These are phyloP conservation scores for Macroventuria anomochaeta DNA, from an alignment of 2,329 filamentous ascomycete genomes.

Conservation along the genomic window DNA sequence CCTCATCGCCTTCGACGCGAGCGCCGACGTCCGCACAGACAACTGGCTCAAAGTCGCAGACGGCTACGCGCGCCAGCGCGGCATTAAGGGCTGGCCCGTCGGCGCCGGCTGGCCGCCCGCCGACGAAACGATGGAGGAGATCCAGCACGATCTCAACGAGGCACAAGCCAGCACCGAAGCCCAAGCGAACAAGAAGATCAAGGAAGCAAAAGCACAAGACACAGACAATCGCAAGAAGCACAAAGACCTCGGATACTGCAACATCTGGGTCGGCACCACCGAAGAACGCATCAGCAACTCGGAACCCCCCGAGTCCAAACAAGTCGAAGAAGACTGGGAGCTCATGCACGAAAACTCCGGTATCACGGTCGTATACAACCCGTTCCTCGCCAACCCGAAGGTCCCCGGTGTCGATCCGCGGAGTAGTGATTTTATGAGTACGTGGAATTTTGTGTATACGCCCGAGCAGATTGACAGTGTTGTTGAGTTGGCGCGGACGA, in stretches of 20 bases:
- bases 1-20: slow-evolving; percentile 91
- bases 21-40: slow-evolving; percentile 88
- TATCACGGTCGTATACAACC: slow-evolving; percentile 88
- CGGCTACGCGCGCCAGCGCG: slow-evolving; percentile 87
- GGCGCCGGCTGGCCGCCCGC: slow-evolving; percentile 89
- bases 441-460: slow-evolving; percentile 98
- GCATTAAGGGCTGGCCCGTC: slow-evolving; percentile 92
- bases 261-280: slow-evolving; percentile 89
- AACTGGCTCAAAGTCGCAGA: slow-evolving; percentile 97
- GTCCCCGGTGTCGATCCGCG: slow-evolving; percentile 83
- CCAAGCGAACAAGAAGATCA: slow-evolving; percentile 69
- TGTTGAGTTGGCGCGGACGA: slow-evolving; percentile 80
- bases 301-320: slow-evolving; percentile 62
- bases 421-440: slow-evolving; percentile 84
- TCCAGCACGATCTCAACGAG: slow-evolving; percentile 69
- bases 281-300: slow-evolving; percentile 69
- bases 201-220: slow-evolving; percentile 58
- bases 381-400: slow-evolving; percentile 81
- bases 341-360: slow-evolving; percentile 80
- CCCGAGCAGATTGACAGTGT: slow-evolving; percentile 88
- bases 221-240: slow-evolving; percentile 40
- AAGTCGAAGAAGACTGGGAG: slow-evolving; percentile 67
- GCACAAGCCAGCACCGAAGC: slow-evolving; percentile 67
- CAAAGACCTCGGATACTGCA: slow-evolving; percentile 80
- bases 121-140: slow-evolving; percentile 64